Evolutionary conservation across 176 grass and related monocot species (phyloP), one percentile per base, ranked within the genome.

Genomic region (Eleusine coracana): DNA sequence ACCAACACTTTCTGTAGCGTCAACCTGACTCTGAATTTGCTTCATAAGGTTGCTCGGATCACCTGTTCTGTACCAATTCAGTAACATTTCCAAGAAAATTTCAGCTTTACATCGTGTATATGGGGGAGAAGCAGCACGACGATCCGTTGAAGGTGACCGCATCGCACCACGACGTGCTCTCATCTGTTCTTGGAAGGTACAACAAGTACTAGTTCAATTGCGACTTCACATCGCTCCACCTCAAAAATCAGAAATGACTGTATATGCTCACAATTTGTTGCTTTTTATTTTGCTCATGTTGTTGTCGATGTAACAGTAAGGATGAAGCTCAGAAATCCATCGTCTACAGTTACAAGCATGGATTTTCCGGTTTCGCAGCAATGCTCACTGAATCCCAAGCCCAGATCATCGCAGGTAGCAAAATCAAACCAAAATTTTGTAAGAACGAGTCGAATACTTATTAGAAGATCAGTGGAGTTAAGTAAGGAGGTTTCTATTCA

Each of bases 101-200:
- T 31, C 59, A 86, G 84, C 68, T 86, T 17, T 80, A 80, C 46
- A 74, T 86, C 9, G 76, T 80, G 16, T 80, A 86, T 18, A 73
- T 86, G 76, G 84, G 84, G 34, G 58, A 86, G 17, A 86, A 80
- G 69, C 73, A 80, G 14, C 84, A 80, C 3, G 17, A 86, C 4
- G 78, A 87, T 28, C 85, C 78, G 0, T 59, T 71, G 0, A 15
- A 29, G 15, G 71, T 76, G 9, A 81, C 51, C 3, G 51, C 71
- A 0, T 87, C 70, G 0, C 85, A 86, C 70, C 71, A 81, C 15
- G 70, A 86, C 6, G 1, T 23, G 4, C 77, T 86, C 0, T 7
- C 85, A 0, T 80, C 38, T 59, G 77, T 86, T 18, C 13, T 81
- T 17, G 85, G 70, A 21, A 86, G 84, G 84, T 86, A 86, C 0